phyloP scores from a whole-genome alignment of 495 filamentous ascomycete species.

The Trichoderma asperelloides region DNA sequence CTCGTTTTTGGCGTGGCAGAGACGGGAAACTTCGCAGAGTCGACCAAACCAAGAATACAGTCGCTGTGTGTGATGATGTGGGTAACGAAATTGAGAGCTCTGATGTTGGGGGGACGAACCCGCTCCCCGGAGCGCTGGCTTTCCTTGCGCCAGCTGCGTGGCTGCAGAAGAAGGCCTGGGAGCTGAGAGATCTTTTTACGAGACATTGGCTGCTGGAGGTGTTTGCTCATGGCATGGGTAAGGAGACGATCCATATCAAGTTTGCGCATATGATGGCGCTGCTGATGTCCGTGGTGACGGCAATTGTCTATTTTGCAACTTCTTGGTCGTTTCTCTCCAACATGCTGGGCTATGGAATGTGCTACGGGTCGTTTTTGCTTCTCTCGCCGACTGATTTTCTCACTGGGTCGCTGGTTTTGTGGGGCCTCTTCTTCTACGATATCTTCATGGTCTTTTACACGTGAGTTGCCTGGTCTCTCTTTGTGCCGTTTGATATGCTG shows the following conservation, averaged over 20 bases:
- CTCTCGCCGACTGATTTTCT: constrained; percentile 86
- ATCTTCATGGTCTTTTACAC: constrained; percentile 98
- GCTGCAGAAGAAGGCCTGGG: constrained; percentile 28
- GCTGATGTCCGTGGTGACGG: constrained; percentile 46
- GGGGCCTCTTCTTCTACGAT: constrained; percentile 83
- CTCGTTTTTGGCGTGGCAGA: constrained; percentile 44
- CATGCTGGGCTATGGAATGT: constrained; percentile 76
- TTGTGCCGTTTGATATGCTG: not conserved
- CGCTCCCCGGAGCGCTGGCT: constrained; percentile 36
- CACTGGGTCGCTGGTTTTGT: constrained; percentile 70
- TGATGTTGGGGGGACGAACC: constrained; percentile 24
- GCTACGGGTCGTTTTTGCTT: constrained; percentile 69
- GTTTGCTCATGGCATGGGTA: constrained; percentile 28
- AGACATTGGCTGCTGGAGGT: constrained; percentile 41
- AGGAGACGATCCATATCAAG: constrained; percentile 27
- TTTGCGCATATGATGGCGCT: constrained; percentile 45
- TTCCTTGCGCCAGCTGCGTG: constrained; percentile 18
- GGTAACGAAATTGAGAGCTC: constrained; percentile 16
- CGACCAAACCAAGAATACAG: constrained; percentile 15
- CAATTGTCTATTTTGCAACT: constrained; percentile 61
- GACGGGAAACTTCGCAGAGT: constrained; percentile 38
- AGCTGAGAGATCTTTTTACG: constrained; percentile 31
- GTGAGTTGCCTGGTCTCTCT: constrained; percentile 26
- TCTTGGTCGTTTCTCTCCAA: constrained; percentile 73
- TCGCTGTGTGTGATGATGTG: constrained; percentile 10